Conservation (phyloP, 257 asterid species). For the Penstemon eatonii region DNA sequence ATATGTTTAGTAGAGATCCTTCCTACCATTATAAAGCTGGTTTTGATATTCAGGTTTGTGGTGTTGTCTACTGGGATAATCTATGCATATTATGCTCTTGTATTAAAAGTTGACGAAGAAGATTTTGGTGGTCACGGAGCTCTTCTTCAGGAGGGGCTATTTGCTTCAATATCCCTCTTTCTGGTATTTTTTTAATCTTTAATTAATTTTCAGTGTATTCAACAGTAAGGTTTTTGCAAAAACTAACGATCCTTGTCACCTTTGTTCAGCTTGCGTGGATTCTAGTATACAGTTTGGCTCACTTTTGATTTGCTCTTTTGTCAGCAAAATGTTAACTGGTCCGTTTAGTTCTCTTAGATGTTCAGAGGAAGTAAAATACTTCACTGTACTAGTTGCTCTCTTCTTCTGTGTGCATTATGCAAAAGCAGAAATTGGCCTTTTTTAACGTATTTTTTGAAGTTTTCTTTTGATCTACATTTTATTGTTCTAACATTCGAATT, state of each 20-base stretch:
- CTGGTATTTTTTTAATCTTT: constrained; percentile 47
- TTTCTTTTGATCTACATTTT: constrained; percentile 23
- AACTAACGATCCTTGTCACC: constrained; percentile 15
- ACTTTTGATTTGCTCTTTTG: constrained; percentile 53
- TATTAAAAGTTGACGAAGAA: constrained; percentile 89
- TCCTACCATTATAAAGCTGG: constrained; percentile 10
- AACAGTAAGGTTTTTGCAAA: constrained; percentile 1
- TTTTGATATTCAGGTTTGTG: constrained; percentile 53
- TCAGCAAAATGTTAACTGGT: constrained; percentile 12
- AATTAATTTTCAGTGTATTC: background rate
- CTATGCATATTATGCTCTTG: constrained; percentile 71
- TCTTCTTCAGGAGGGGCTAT: constrained; percentile 93
- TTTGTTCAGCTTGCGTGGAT: constrained; percentile 83
- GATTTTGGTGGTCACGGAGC: constrained; percentile 94
- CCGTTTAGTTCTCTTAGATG: constrained; percentile 22
- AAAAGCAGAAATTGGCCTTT: constrained; percentile 28
- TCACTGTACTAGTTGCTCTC: constrained; percentile 27
- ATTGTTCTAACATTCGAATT: constrained; percentile 26
- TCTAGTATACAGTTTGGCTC: constrained; percentile 90
- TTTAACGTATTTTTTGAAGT: constrained; percentile 14
- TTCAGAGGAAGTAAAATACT: constrained; percentile 26
- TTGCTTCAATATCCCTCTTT: constrained; percentile 85
- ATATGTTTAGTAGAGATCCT: background rate
- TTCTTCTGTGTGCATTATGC: constrained; percentile 37
- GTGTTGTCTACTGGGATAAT: constrained; percentile 73